Evolutionary conservation across 768 basidiomycete genomes (phyloP), one percentile per base, ranked within the genome.

Genomic region (Auricularia sp.): DNA sequence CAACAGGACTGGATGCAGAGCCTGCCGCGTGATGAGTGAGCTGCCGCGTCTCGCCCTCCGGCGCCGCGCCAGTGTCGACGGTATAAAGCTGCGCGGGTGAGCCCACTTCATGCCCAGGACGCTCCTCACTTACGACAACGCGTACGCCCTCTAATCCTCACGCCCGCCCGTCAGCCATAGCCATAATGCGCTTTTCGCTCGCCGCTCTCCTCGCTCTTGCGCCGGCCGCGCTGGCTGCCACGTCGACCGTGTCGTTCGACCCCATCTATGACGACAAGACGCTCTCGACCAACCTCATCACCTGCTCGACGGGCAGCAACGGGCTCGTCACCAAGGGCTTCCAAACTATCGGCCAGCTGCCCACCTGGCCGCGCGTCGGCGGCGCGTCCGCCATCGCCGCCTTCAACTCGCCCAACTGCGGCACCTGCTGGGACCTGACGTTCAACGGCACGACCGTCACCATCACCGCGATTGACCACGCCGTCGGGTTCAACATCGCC

Each of bases 361-460:
- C 86, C 2, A 74, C 73, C 58, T 88, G 85, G 77, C 85, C 86
- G 0, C 70, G 76, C 71, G 83, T 88, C 68, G 85, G 84, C 36
- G 86, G 82, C 1, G 81, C 78, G 0, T 74, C 77, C 16, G 83
- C 78, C 43, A 75, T 87, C 64, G 72, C 71, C 5, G 80, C 79
- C 34, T 87, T 74, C 73, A 77, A 83, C 70, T 86, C 84, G 1
- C 65, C 71, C 1, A 74, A 76, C 54, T 88, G 86, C 68, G 84
- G 84, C 1, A 78, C 79, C 33, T 88, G 87, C 73, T 88, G 84
- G 84, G 63, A 77, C 65, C 70, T 87, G 67, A 79, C 80, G 4
- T 86, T 79, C 72, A 76, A 76, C 4, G 76, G 76, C 3, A 67
- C 63, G 1, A 69, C 68, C 23, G 77, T 66, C 64, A 79, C 70